Evolutionary conservation across 192 early-diverging fungal species (phyloP).

Genomic region (Gryganskiella cystojenkinii): DNA sequence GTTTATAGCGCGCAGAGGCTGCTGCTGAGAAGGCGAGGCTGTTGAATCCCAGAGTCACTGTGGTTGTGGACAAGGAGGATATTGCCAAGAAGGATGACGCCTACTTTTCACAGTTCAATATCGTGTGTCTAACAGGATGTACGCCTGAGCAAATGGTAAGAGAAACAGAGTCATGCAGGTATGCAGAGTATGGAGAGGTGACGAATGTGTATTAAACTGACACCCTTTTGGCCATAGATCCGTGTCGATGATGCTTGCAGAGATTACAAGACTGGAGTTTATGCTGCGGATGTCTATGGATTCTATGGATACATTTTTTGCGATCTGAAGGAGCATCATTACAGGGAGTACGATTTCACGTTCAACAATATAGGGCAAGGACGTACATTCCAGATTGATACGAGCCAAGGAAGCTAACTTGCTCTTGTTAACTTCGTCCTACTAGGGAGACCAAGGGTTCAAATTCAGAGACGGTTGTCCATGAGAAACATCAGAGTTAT

Average conservation of each 20-base stretch:
- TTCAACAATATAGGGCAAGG: neutral
- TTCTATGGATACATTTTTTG: slow-evolving; percentile 89
- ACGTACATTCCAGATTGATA: neutral
- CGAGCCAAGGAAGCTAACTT: slow-evolving; percentile 7
- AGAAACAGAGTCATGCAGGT: neutral
- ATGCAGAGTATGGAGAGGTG: neutral
- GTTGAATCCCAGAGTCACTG: slow-evolving; percentile 86
- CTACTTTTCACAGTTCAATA: slow-evolving; percentile 72
- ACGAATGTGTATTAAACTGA: neutral
- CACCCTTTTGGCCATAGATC: slow-evolving; percentile 32
- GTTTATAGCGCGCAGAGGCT: slow-evolving; percentile 70
- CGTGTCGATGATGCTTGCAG: slow-evolving; percentile 75
- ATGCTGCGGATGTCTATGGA: slow-evolving; percentile 76
- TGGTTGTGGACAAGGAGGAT: slow-evolving; percentile 61
- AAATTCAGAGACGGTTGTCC: slow-evolving; percentile 28
- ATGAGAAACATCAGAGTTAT: slow-evolving; percentile 51
- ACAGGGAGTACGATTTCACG: slow-evolving; percentile 58
- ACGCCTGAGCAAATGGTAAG: slow-evolving; percentile 56
- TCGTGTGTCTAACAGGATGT: slow-evolving; percentile 73
- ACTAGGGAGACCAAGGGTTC: too few relatives aligned
- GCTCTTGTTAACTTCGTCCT: too few relatives aligned
- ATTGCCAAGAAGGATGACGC: slow-evolving; percentile 55
- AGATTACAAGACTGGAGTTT: slow-evolving; percentile 65
- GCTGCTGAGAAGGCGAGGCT: slow-evolving; percentile 68
- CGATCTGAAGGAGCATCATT: slow-evolving; percentile 77